Conservation (phyloP, 2,329 filamentous ascomycete genomes). For the Talaromyces islandicus region DNA sequence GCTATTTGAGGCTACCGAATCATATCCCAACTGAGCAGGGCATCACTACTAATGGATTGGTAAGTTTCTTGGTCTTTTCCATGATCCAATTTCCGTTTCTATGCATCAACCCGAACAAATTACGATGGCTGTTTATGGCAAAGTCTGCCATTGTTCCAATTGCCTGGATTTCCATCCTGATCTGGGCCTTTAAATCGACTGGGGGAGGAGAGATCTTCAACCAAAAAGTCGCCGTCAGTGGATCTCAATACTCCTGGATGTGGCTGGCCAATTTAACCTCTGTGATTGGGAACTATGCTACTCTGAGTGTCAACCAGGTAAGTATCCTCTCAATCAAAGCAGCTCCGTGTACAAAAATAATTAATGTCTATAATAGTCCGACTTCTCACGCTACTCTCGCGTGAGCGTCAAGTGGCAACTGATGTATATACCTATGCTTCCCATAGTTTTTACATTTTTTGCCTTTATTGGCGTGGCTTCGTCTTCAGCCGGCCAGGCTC, state of each 20-base stretch:
- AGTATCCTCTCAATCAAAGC: neutral
- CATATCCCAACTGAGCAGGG: slow-evolving; percentile 35
- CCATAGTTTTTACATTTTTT: slow-evolving; percentile 49
- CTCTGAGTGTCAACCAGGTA: slow-evolving; percentile 31
- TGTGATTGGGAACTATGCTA: neutral
- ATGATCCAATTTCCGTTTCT: slow-evolving; percentile 41
- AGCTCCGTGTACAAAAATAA: neutral
- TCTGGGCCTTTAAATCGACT: slow-evolving; percentile 22
- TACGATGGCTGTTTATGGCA: slow-evolving; percentile 32
- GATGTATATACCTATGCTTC: slow-evolving; percentile 47
- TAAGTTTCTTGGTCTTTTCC: slow-evolving; percentile 41
- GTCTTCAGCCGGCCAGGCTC: slow-evolving; percentile 35
- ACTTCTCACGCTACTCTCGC: slow-evolving; percentile 51
- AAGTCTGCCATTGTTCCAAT: slow-evolving; percentile 46
- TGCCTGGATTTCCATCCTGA: slow-evolving; percentile 57
- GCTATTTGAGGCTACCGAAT: slow-evolving; percentile 32
- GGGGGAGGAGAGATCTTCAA: slow-evolving; percentile 14
- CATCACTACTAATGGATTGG: slow-evolving; percentile 42
- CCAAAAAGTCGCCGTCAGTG: slow-evolving; percentile 41
- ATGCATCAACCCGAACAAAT: slow-evolving; percentile 37
- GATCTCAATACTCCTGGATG: slow-evolving; percentile 23
- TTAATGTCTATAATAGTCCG: slow-evolving; percentile 25
- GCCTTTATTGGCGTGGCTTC: slow-evolving; percentile 42
- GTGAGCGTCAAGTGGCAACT: slow-evolving; percentile 45
- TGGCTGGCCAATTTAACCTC: neutral